Percentiles rank a stretch among this genome's conserved stretches.
Evolutionary conservation across 2,329 filamentous ascomycete species (phyloP).

Genomic region (Diaporthe sp.): DNA sequence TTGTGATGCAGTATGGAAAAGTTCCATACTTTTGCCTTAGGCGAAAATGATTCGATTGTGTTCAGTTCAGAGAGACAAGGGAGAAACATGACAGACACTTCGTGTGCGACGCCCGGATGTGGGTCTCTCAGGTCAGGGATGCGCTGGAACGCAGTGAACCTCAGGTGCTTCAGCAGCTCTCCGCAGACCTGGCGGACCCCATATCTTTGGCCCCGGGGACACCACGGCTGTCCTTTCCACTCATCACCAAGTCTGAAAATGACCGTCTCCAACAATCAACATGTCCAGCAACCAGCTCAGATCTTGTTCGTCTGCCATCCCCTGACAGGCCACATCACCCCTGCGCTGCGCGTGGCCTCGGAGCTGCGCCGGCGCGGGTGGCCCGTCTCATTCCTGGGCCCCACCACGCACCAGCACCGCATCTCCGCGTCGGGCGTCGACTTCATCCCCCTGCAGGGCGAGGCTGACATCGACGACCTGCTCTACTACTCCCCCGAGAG

Average conservation of each 20-base stretch:
- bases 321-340: conserved; percentile 55
- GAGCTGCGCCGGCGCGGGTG: conserved; percentile 50
- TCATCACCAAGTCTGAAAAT: neutral
- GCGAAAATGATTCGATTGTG: too few relatives aligned
- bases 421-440: conserved; percentile 51
- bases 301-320: conserved; percentile 54
- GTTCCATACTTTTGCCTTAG: too few relatives aligned
- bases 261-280: neutral
- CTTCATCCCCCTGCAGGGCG: conserved; percentile 51
- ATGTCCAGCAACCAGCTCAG: conserved; percentile 34
- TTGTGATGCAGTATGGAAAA: too few relatives aligned
- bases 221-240: neutral
- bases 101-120: neutral
- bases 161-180: neutral
- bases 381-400: conserved; percentile 53
- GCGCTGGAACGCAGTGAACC: neutral
- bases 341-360: conserved; percentile 52
- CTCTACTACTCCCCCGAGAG: conserved; percentile 47
- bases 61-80: neutral
- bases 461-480: conserved; percentile 53
- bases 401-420: conserved; percentile 51
- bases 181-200: neutral
- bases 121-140: neutral
- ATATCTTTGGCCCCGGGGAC: neutral
- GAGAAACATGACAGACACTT: neutral